Evolutionary conservation across 495 filamentous ascomycete species (phyloP).

Genomic region (Letharia columbiana): DNA sequence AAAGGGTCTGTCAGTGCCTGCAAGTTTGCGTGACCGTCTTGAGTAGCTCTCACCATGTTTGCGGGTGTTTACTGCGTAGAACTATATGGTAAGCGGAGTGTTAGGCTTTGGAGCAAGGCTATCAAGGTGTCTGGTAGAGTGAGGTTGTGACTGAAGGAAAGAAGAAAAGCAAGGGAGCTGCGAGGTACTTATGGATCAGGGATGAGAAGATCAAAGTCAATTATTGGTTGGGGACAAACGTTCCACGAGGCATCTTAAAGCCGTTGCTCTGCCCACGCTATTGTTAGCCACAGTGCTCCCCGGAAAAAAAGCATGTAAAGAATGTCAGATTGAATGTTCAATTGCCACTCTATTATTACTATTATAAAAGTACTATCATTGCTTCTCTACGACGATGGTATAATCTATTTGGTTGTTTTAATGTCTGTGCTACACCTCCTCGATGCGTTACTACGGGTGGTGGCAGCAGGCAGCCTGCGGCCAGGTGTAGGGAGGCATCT

Average conservation of each 20-base stretch:
- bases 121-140: background rate
- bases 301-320: background rate
- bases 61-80: background rate
- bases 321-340: background rate
- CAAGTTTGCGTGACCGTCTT: background rate
- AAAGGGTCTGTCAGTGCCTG: constrained; percentile 13
- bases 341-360: background rate
- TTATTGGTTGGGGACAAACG: background rate
- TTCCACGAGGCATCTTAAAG: background rate
- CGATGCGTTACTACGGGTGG: background rate
- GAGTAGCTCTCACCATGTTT: constrained; percentile 24
- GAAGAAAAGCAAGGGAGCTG: constrained; percentile 3
- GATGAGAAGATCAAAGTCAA: constrained; percentile 11
- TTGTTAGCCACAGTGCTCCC: background rate
- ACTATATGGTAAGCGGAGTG: background rate
- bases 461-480: background rate
- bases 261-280: constrained; percentile 1
- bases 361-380: background rate
- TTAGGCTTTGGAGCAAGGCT: background rate
- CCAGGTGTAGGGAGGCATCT: background rate
- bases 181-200: constrained; percentile 8
- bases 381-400: background rate
- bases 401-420: background rate
- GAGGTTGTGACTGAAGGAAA: background rate
- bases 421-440: background rate